A percentile compares a stretch with the other conserved stretches of the same genome.
These are phyloP conservation scores for Clonostachys sp. DNA, from an alignment of 2,329 filamentous ascomycete species.

Conservation along the genomic window DNA sequence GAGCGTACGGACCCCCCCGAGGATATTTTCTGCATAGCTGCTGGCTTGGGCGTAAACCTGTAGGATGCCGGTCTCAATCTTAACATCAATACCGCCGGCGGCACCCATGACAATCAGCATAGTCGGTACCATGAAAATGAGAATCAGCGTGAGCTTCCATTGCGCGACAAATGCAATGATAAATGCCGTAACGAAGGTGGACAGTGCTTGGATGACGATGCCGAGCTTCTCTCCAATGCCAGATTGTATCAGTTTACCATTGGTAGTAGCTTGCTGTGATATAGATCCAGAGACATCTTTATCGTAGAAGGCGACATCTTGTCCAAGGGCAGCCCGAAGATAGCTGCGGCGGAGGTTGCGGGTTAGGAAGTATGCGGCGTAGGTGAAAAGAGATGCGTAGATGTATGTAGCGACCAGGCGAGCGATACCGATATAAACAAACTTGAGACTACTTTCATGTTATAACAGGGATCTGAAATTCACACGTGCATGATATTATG, in stretches of 20 bases:
- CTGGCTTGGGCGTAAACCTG: constrained; percentile 15
- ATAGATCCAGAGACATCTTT: constrained; percentile 23
- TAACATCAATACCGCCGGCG: constrained; percentile 12
- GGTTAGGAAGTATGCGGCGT: constrained; percentile 39
- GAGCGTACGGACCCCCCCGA: constrained; percentile 5
- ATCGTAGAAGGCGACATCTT: constrained; percentile 42
- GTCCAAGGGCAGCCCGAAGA: constrained; percentile 36
- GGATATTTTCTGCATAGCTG: constrained; percentile 16
- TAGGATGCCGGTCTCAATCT: constrained; percentile 13
- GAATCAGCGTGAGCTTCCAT: constrained; percentile 29
- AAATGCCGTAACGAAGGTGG: constrained; percentile 23
- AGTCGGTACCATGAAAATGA: constrained; percentile 4
- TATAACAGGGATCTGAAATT: background rate
- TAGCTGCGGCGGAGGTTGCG: constrained; percentile 36
- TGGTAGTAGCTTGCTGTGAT: constrained; percentile 31
- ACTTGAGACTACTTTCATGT: constrained; percentile 10
- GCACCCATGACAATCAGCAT: constrained; percentile 7
- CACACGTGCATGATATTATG: background rate
- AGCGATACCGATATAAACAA: constrained; percentile 16
- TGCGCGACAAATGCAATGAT: constrained; percentile 23
- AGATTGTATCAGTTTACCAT: constrained; percentile 24
- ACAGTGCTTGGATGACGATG: constrained; percentile 21
- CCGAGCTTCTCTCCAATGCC: constrained; percentile 25
- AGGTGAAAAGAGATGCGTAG: constrained; percentile 28
- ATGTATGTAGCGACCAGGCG: constrained; percentile 13